A percentile compares a stretch with the other conserved stretches of the same genome.
phyloP scores from a whole-genome alignment of 2,329 filamentous ascomycete genomes.

The Pseudogymnoascus sp. region DNA sequence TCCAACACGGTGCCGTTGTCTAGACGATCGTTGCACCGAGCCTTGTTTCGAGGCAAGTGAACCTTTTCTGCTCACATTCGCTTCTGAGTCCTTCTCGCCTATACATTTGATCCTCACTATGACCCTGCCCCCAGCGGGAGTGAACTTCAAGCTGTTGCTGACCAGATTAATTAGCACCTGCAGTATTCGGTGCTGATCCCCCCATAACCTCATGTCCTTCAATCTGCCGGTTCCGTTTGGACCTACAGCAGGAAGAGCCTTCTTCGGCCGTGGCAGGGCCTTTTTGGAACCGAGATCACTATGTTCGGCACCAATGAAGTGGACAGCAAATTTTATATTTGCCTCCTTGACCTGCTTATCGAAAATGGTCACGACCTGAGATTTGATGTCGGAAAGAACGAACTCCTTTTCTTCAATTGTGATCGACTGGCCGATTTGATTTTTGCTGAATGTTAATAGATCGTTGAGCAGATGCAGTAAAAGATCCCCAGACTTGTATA shows the following conservation, averaged over 20 bases:
- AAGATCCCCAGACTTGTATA: constrained; percentile 83
- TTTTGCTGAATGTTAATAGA: constrained; percentile 86
- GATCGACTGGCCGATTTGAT: constrained; percentile 81
- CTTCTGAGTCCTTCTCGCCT: constrained; percentile 39
- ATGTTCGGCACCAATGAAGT: constrained; percentile 50
- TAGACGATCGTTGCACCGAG: constrained; percentile 18
- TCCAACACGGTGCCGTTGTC: constrained; percentile 19
- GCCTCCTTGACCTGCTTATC: constrained; percentile 81
- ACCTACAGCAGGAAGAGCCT: constrained; percentile 48
- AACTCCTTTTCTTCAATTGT: constrained; percentile 81
- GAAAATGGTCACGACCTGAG: constrained; percentile 78
- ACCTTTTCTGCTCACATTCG: constrained; percentile 21
- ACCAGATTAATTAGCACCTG: constrained; percentile 93
- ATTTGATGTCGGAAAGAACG: constrained; percentile 69
- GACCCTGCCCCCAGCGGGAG: constrained; percentile 66
- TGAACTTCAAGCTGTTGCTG: constrained; percentile 88
- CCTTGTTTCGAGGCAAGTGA: constrained; percentile 18
- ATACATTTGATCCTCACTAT: constrained; percentile 67
- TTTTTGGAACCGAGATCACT: constrained; percentile 12
- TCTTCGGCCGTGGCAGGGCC: constrained; percentile 14
- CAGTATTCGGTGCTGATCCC: constrained; percentile 83
- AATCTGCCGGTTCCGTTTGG: constrained; percentile 59
- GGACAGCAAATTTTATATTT: constrained; percentile 63
- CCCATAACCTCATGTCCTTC: constrained; percentile 78
- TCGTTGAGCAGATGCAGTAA: constrained; percentile 82